Base-by-base conservation (phyloP, 768 basidiomycete genomes). In the Dacryopinax primogenitus region DNA sequence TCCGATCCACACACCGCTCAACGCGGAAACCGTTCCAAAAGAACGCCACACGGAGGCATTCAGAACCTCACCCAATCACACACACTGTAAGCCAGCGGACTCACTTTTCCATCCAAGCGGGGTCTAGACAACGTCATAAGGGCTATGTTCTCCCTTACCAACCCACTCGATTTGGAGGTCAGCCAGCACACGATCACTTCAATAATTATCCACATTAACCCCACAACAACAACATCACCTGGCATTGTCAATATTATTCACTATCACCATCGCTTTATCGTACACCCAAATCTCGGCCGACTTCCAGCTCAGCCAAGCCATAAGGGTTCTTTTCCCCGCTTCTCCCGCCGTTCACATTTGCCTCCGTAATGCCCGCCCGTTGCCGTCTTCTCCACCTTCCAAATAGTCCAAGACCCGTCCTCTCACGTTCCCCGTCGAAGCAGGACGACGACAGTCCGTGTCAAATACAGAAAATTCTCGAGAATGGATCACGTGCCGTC, bases 11-110 rank as follows among this genome's bases (percentile, higher is more conserved):
- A 3, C 51, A 58, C 51, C 51, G 51, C 32, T 58, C 51, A 58
- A 58, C 51, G 51, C 51, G 51, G 51, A 30, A 58, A n/a, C 51
- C 51, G 13, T 58, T 58, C 51, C 51, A 58, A 58, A 58, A 58
- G 51, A 58, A 58, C 51, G 51, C 51, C 51, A 58, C 51, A 58
- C 51, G 51, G 26, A 4, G 26, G 3, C 51, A 58, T 58, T 28
- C 18, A 6, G 51, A 58, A 58, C 13, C 3, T 30, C 11, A 28
- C 7, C 30, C 4, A 58, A 32, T 23, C 26, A 23, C 51, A 58
- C n/a, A n/a, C n/a, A n/a, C n/a, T n/a, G n/a, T n/a, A n/a, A n/a
- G 51, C 51, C 51, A 58, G 18, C 51, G 51, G 51, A 58, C 26
- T 23, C 51, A 58, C 32, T 32, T 47, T 26, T 7, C 23, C 13